A percentile compares a stretch with the other conserved stretches of the same genome.
phyloP scores from a whole-genome alignment of 768 basidiomycete genomes.

The Termitomyces sp. region DNA sequence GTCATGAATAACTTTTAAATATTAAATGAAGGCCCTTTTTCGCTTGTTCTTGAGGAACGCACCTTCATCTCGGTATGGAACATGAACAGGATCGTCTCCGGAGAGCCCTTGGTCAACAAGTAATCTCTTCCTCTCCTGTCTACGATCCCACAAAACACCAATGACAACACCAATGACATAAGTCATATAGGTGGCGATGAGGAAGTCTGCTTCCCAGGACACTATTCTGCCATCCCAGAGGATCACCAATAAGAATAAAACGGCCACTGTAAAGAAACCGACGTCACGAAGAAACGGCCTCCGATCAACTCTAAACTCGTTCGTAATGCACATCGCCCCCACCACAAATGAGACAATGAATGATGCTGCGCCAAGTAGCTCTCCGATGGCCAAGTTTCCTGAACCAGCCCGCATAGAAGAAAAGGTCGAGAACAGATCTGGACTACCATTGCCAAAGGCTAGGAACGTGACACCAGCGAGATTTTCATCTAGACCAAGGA shows the following conservation, averaged over 20 bases:
- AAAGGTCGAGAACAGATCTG: conserved; percentile 94
- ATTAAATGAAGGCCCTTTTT: not conserved
- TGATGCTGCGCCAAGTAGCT: conserved; percentile 89
- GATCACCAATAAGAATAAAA: conserved; percentile 68
- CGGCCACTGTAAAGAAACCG: conserved; percentile 86
- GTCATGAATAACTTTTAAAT: conserved; percentile 6
- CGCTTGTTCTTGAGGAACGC: conserved; percentile 15
- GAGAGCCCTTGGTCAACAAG: conserved; percentile 61
- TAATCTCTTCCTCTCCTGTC: conserved; percentile 38
- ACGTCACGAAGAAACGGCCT: conserved; percentile 89
- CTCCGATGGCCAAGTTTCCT: conserved; percentile 89
- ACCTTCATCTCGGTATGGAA: conserved; percentile 64
- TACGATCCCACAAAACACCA: conserved; percentile 71
- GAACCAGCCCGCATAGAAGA: conserved; percentile 84
- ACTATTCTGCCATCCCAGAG: conserved; percentile 72
- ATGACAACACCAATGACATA: conserved; percentile 77
- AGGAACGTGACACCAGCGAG: conserved; percentile 96
- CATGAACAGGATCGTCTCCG: conserved; percentile 37
- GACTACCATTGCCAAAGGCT: conserved; percentile 96
- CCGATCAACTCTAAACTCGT: conserved; percentile 81
- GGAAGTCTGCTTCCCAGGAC: conserved; percentile 63
- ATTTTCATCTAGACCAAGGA: conserved; percentile 86
- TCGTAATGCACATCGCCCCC: conserved; percentile 96
- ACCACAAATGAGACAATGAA: conserved; percentile 97
- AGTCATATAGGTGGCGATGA: conserved; percentile 67